Evolutionary conservation across 2,329 filamentous ascomycete species (phyloP).

Genomic region (Epichloe hybrida): DNA sequence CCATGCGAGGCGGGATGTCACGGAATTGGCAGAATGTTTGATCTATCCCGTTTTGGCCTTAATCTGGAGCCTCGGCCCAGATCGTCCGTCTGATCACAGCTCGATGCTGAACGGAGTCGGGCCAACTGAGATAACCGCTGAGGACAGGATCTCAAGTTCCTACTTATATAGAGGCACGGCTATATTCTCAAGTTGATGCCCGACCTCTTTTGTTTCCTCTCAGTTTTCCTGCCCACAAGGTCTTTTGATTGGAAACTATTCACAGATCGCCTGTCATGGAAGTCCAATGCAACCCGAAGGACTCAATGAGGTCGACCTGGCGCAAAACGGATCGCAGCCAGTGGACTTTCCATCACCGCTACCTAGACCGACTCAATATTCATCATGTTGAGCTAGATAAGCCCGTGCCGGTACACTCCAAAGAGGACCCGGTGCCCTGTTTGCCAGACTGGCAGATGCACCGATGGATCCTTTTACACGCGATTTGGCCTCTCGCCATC

Average conservation of each 20-base stretch:
- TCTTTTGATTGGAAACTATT: not conserved
- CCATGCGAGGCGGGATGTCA: not conserved
- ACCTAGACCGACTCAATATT: slow-evolving; percentile 8
- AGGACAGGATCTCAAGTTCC: not conserved
- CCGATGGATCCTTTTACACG: slow-evolving; percentile 17
- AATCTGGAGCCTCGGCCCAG: not conserved
- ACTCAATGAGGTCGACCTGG: slow-evolving; percentile 14
- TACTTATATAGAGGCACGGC: not conserved
- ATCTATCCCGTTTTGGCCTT: no score
- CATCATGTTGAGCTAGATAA: slow-evolving; percentile 8
- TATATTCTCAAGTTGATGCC: not conserved
- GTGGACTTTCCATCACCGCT: slow-evolving; percentile 10
- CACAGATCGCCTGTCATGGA: not conserved
- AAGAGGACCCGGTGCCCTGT: slow-evolving; percentile 19
- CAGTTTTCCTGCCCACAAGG: not conserved
- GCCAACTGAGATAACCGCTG: not conserved
- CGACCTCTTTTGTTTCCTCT: not conserved
- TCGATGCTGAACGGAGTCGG: not conserved
- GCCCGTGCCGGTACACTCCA: slow-evolving; percentile 16
- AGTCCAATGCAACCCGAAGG: slow-evolving; percentile 8
- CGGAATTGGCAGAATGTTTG: not conserved
- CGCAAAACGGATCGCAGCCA: slow-evolving; percentile 5
- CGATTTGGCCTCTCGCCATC: not conserved
- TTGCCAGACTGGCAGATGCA: slow-evolving; percentile 16
- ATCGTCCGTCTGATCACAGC: not conserved